Conservation (phyloP, 139 green algal species). For the Tetradesmus lagerheimii region DNA sequence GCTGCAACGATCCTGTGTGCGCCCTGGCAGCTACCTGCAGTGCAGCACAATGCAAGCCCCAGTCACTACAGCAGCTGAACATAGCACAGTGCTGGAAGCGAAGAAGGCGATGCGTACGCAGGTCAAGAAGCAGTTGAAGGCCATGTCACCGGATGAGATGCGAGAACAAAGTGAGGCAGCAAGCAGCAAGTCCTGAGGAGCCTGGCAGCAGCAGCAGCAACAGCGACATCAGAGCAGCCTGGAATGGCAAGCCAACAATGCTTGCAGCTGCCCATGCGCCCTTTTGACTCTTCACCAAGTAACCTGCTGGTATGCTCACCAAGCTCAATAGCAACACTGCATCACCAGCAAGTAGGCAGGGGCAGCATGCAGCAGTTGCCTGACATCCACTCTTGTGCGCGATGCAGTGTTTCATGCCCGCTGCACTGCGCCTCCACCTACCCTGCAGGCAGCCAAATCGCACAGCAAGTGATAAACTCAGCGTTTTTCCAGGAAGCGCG, state of each 20-base stretch:
- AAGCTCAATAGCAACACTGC: too few species aligned
- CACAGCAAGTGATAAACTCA: slow-evolving; percentile 52
- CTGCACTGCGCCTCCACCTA: too few species aligned
- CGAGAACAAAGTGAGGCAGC: slow-evolving; percentile 40
- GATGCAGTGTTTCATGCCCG: neutral
- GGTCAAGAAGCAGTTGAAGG: slow-evolving; percentile 31
- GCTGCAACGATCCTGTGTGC: neutral
- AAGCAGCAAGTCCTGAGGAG: neutral
- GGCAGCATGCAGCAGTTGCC: too few species aligned
- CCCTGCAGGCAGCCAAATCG: slow-evolving; percentile 50
- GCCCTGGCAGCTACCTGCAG: neutral
- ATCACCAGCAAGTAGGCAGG: too few species aligned
- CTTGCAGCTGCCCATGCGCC: too few species aligned
- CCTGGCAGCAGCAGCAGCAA: neutral
- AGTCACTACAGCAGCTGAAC: neutral
- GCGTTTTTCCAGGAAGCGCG: slow-evolving; percentile 48
- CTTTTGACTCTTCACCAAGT: too few species aligned
- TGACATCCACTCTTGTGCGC: slow-evolving; percentile 29
- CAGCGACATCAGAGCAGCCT: neutral
- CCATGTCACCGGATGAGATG: slow-evolving; percentile 16
- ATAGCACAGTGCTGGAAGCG: neutral
- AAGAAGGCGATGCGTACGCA: slow-evolving; percentile 21
- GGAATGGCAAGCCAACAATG: too few species aligned
- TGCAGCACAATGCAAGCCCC: slow-evolving; percentile 7
- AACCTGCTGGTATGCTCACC: too few species aligned